Conservation (phyloP, 805 yeast species). For the Teunomyces panamensis region DNA sequence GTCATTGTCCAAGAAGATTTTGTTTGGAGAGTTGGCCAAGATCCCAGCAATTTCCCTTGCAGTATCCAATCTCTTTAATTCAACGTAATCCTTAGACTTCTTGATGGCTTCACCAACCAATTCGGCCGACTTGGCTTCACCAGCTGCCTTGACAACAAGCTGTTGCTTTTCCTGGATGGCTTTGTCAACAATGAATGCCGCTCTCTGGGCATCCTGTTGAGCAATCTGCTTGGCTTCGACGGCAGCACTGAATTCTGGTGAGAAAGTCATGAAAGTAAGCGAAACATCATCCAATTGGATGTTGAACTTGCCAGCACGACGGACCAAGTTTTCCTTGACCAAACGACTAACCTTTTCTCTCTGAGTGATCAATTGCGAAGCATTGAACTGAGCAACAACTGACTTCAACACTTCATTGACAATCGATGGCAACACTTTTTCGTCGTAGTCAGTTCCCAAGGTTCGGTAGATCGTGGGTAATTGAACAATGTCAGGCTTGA, state of each 20-base stretch:
- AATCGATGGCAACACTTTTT: slow-evolving; percentile 95
- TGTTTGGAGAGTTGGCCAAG: slow-evolving; percentile 84
- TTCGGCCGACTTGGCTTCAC: slow-evolving; percentile 98
- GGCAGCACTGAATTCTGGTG: slow-evolving; percentile 96
- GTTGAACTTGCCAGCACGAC: slow-evolving; percentile 89
- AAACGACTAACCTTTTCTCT: slow-evolving; percentile 92
- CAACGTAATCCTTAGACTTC: slow-evolving; percentile 93
- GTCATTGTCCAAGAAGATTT: slow-evolving; percentile 86
- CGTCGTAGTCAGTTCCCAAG: slow-evolving; percentile 92
- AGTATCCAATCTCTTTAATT: slow-evolving; percentile 93
- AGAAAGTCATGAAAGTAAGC: slow-evolving; percentile 92
- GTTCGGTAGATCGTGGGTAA: slow-evolving; percentile 89
- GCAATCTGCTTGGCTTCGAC: slow-evolving; percentile 99
- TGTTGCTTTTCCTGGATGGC: slow-evolving; percentile 98
- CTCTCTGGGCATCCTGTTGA: slow-evolving; percentile 98
- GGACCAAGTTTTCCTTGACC: slow-evolving; percentile 85
- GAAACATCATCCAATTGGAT: slow-evolving; percentile 92
- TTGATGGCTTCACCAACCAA: slow-evolving; percentile 98
- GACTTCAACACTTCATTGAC: slow-evolving; percentile 95
- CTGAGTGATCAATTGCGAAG: slow-evolving; percentile 97
- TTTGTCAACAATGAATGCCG: slow-evolving; percentile 94
- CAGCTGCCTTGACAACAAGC: slow-evolving; percentile 93
- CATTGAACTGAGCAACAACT: slow-evolving; percentile 97
- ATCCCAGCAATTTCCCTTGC: slow-evolving; percentile 93
- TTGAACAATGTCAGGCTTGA: slow-evolving; percentile 77